Conservation (phyloP, 2,329 filamentous ascomycete species). For the Talaromyces funiculosus region DNA sequence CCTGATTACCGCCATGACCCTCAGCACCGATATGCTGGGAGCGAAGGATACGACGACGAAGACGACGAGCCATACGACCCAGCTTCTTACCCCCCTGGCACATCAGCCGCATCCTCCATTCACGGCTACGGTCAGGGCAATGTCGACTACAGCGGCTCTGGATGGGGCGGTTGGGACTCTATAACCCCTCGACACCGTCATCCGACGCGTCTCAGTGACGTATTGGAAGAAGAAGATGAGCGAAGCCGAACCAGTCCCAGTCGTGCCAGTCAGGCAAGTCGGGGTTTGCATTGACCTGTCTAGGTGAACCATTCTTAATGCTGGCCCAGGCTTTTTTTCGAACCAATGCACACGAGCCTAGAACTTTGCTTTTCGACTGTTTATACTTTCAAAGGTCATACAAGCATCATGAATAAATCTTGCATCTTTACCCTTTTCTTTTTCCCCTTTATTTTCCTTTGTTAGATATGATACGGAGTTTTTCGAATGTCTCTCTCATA, state of each 20-base stretch:
- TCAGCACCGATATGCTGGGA: conserved; percentile 48
- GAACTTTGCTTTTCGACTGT: neutral
- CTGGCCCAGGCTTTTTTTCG: neutral
- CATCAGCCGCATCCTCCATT: conserved; percentile 20
- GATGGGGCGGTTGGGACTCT: conserved; percentile 69
- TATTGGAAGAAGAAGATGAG: conserved; percentile 81
- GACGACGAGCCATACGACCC: conserved; percentile 37
- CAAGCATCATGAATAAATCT: conserved; percentile 1
- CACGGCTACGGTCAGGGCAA: conserved; percentile 31
- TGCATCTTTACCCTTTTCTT: neutral
- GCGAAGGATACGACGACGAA: conserved; percentile 52
- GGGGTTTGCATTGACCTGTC: conserved; percentile 28
- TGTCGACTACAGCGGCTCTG: conserved; percentile 62
- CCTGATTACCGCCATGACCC: conserved; percentile 56
- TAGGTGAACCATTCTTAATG: neutral
- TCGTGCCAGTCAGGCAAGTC: conserved; percentile 41
- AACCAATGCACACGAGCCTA: neutral
- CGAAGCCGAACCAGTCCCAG: conserved; percentile 65
- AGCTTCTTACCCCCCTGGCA: conserved; percentile 20
- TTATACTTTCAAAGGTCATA: neutral
- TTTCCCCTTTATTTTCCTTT: neutral
- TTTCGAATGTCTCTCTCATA: conserved; percentile 3
- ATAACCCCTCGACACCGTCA: conserved; percentile 72
- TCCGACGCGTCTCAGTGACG: conserved; percentile 81
- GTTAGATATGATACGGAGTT: conserved; percentile 10